These are phyloP conservation scores for Chenopodium quinoa DNA, from an alignment of 148 eudicot genomes.

Conservation along the genomic window DNA sequence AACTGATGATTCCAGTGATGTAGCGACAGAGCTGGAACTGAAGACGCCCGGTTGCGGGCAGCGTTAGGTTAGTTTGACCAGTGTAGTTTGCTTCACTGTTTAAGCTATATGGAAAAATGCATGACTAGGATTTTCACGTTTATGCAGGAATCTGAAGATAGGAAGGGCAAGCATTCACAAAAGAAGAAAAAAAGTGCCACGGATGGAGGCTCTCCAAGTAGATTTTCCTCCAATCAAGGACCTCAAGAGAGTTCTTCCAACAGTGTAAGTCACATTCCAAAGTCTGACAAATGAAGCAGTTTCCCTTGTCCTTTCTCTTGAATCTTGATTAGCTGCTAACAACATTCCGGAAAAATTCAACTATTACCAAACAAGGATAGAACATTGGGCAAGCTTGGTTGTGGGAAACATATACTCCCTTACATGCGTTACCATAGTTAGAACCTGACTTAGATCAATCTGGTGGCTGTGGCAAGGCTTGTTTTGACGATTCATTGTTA, in stretches of 20 bases:
- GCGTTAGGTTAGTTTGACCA: slow-evolving; percentile 43
- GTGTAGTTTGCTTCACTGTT: neutral
- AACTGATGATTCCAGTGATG: slow-evolving; percentile 44
- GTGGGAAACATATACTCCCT: neutral
- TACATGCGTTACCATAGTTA: neutral
- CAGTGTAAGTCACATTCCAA: slow-evolving; percentile 24
- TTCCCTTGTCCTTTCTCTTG: neutral
- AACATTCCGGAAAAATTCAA: neutral
- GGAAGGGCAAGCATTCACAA: slow-evolving; percentile 39
- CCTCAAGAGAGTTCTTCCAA: slow-evolving; percentile 43
- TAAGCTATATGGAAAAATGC: neutral
- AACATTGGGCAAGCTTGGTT: neutral
- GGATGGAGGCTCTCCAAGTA: slow-evolving; percentile 44
- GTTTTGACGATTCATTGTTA: neutral
- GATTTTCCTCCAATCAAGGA: slow-evolving; percentile 38
- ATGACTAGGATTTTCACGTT: neutral
- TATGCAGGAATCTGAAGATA: slow-evolving; percentile 41
- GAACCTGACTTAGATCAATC: slow-evolving; percentile 9
- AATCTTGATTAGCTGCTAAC: slow-evolving; percentile 5
- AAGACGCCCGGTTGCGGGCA: slow-evolving; percentile 63
- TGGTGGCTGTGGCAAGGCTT: neutral
- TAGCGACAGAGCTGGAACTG: slow-evolving; percentile 62
- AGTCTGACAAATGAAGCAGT: slow-evolving; percentile 24
- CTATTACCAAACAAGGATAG: neutral
- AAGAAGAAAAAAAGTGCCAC: slow-evolving; percentile 32